A percentile compares a stretch with the other conserved stretches of the same genome.
Evolutionary conservation across 148 eudicot species (phyloP).

Genomic region (Persicaria tinctoria): DNA sequence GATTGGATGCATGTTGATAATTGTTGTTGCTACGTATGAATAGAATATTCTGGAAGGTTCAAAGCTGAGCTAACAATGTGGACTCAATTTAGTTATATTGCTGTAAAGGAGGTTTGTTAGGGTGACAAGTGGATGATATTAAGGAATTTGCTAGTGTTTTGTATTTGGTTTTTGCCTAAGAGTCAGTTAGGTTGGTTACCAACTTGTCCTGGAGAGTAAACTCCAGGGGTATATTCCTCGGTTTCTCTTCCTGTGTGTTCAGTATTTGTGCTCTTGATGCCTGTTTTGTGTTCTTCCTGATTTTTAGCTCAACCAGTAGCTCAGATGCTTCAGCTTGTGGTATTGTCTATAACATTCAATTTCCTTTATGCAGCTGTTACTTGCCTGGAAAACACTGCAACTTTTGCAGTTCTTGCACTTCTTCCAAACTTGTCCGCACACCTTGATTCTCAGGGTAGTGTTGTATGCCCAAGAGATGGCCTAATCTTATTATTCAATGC

Average conservation of each 20-base stretch:
- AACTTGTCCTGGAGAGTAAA: no score
- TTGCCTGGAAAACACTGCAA: constrained; percentile 41
- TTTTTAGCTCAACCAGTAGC: not conserved
- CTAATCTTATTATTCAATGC: constrained; percentile 57
- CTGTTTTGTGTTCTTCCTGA: not conserved
- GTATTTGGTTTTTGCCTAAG: no score
- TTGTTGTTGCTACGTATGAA: not conserved
- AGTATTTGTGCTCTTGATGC: no score
- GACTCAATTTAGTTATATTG: no score
- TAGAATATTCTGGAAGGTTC: no score
- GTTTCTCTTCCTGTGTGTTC: no score
- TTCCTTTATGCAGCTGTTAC: constrained; percentile 45
- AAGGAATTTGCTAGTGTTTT: no score
- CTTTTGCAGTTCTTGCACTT: constrained; percentile 68
- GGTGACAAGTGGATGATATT: no score
- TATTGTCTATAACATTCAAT: not conserved
- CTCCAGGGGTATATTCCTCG: no score
- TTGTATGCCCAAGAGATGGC: constrained; percentile 34
- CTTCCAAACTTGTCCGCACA: constrained; percentile 31
- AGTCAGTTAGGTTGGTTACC: no score
- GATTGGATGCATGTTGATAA: not conserved
- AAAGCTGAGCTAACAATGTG: no score
- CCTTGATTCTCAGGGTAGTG: constrained; percentile 20
- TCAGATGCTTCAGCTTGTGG: not conserved
- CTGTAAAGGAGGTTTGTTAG: no score